phyloP scores from a whole-genome alignment of 768 basidiomycete genomes.

The Hemileccinum impolitum region DNA sequence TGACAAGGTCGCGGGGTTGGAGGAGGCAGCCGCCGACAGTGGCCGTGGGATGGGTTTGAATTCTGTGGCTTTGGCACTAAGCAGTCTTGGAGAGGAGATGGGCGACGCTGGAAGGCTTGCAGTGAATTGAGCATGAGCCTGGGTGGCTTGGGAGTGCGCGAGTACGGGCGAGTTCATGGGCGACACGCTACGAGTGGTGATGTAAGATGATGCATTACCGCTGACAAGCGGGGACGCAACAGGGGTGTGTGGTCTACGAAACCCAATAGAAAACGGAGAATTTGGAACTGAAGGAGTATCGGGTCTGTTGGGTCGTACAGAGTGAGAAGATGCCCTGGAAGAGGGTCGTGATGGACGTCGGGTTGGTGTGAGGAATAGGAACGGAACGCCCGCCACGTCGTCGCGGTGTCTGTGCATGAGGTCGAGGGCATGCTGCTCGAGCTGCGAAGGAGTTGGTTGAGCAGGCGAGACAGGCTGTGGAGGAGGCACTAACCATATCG shows the following conservation, averaged over 20 bases:
- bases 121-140: slow-evolving; percentile 61
- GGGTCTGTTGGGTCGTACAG: slow-evolving; percentile 64
- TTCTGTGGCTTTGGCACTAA: slow-evolving; percentile 88
- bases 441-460: slow-evolving; percentile 37
- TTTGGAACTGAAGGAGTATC: slow-evolving; percentile 78
- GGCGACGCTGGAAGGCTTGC: slow-evolving; percentile 83
- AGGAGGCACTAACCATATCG: slow-evolving; percentile 50
- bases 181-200: slow-evolving; percentile 48
- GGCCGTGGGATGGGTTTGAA: slow-evolving; percentile 85
- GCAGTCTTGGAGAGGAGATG: slow-evolving; percentile 75
- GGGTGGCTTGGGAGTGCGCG: slow-evolving; percentile 51
- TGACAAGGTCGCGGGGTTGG: slow-evolving; percentile 49
- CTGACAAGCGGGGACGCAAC: slow-evolving; percentile 71
- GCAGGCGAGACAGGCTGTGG: slow-evolving; percentile 11
- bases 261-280: slow-evolving; percentile 72
- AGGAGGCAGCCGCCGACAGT: slow-evolving; percentile 67
- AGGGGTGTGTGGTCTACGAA: slow-evolving; percentile 79
- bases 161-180: slow-evolving; percentile 70
- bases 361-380: slow-evolving; percentile 77
- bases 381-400: slow-evolving; percentile 78
- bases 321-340: slow-evolving; percentile 72
- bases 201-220: slow-evolving; percentile 53
- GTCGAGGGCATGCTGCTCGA: slow-evolving; percentile 88
- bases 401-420: slow-evolving; percentile 95
- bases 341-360: slow-evolving; percentile 79